phyloP scores from a whole-genome alignment of 208 protist genomes.

The Crithidia expoeki region DNA sequence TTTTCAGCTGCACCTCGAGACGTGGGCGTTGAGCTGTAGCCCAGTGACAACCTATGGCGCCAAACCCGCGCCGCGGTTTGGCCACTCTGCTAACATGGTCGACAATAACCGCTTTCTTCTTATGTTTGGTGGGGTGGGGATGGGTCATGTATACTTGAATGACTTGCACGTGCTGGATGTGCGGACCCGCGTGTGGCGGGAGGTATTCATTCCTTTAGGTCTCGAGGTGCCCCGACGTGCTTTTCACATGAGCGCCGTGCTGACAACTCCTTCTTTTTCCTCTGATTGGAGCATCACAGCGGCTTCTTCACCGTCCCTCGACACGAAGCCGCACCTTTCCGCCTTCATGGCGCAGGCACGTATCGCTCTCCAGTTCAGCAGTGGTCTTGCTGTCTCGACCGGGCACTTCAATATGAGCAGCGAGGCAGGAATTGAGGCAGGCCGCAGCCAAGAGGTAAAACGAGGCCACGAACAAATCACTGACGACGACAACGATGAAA shows the following conservation, averaged over 20 bases:
- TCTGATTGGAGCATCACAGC: background rate
- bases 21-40: constrained; percentile 28
- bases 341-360: background rate
- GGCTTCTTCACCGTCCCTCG: background rate
- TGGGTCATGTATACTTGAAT: constrained; percentile 43
- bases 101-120: constrained; percentile 41
- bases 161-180: constrained; percentile 74
- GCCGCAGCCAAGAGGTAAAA: background rate
- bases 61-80: constrained; percentile 68
- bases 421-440: too few relatives aligned
- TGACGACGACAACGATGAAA: constrained; percentile 8
- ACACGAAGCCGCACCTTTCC: background rate
- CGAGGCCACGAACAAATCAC: too few relatives aligned
- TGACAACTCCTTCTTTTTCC: background rate
- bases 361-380: background rate
- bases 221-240: constrained; percentile 55
- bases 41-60: constrained; percentile 59
- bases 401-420: too few relatives aligned
- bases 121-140: constrained; percentile 74
- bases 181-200: constrained; percentile 70
- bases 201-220: constrained; percentile 67
- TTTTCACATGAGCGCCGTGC: constrained; percentile 53
- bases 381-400: too few relatives aligned
- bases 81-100: constrained; percentile 52
- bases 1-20: constrained; percentile 39